Conservation (phyloP, 352 stramenopile genomes). For the Aphanomyces cochlioides region DNA sequence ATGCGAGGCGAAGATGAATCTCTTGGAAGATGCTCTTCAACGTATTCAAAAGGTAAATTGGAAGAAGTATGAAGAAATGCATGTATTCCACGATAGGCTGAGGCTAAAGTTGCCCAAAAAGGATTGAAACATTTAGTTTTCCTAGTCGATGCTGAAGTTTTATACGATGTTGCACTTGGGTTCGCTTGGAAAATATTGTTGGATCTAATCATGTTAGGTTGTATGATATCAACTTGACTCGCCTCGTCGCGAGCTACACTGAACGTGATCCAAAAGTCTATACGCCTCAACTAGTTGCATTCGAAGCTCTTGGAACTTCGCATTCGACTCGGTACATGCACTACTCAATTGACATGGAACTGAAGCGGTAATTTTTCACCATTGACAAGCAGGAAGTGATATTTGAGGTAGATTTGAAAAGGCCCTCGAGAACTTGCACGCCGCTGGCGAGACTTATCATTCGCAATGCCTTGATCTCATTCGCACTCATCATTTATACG, state of each 20-base stretch:
- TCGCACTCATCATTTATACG: constrained; percentile 44
- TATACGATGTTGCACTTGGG: constrained; percentile 63
- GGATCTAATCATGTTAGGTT: constrained; percentile 26
- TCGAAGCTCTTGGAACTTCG: constrained; percentile 39
- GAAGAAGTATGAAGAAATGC: neutral
- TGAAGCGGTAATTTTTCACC: constrained; percentile 36
- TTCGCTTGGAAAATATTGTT: neutral
- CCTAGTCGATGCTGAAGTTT: constrained; percentile 56
- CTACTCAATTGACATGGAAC: constrained; percentile 56
- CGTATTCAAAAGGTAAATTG: constrained; percentile 24
- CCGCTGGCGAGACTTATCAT: constrained; percentile 32
- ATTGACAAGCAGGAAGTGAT: constrained; percentile 44
- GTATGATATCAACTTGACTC: constrained; percentile 65
- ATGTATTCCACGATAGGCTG: neutral
- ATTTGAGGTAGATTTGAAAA: constrained; percentile 32
- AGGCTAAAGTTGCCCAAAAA: constrained; percentile 37
- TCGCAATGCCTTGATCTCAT: constrained; percentile 45
- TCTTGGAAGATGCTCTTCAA: constrained; percentile 6
- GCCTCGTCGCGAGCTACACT: constrained; percentile 56
- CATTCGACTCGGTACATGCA: constrained; percentile 32
- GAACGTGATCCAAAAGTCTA: constrained; percentile 72
- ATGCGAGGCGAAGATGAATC: constrained; percentile 34
- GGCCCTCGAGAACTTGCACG: constrained; percentile 46
- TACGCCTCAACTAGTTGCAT: constrained; percentile 54
- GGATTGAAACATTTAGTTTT: constrained; percentile 73